Conservation (phyloP, 2,329 filamentous ascomycete genomes). For the Claviceps capensis region DNA sequence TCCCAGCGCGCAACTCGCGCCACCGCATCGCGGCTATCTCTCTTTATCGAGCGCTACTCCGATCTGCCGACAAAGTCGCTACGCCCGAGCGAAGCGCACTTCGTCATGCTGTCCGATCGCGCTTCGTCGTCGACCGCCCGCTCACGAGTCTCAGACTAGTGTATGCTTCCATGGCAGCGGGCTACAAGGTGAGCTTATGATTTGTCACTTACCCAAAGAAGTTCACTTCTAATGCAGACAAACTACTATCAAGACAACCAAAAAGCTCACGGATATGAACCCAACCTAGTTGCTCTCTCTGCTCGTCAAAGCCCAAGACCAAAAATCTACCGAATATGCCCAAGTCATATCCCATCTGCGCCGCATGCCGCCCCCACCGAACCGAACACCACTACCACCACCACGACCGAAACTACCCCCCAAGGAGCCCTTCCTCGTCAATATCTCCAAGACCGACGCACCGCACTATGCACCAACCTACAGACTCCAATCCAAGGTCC, state of each 20-base stretch:
- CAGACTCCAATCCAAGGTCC: conserved; percentile 23
- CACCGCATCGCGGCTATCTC: conserved; percentile 48
- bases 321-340: conserved; percentile 25
- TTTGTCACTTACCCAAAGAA: no score
- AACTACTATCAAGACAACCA: not conserved
- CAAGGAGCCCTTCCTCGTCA: conserved; percentile 20
- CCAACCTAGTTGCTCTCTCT: conserved; percentile 24
- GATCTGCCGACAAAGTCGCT: conserved; percentile 37
- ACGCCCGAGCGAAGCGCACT: conserved; percentile 28
- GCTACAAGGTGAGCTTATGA: conserved; percentile 44
- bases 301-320: conserved; percentile 22
- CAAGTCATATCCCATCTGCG: conserved; percentile 29
- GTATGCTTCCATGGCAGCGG: conserved; percentile 47
- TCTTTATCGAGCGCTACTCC: conserved; percentile 57
- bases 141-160: conserved; percentile 47
- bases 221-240: not conserved
- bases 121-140: conserved; percentile 46
- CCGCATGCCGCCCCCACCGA: conserved; percentile 13
- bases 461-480: conserved; percentile 33
- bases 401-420: conserved; percentile 6
- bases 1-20: conserved; percentile 36
- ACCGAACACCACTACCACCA: conserved; percentile 2
- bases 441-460: conserved; percentile 18
- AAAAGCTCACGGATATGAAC: not conserved
- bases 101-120: conserved; percentile 41